Conservation (phyloP, 2,329 filamentous ascomycete species). For the Arachnomyces sp. region DNA sequence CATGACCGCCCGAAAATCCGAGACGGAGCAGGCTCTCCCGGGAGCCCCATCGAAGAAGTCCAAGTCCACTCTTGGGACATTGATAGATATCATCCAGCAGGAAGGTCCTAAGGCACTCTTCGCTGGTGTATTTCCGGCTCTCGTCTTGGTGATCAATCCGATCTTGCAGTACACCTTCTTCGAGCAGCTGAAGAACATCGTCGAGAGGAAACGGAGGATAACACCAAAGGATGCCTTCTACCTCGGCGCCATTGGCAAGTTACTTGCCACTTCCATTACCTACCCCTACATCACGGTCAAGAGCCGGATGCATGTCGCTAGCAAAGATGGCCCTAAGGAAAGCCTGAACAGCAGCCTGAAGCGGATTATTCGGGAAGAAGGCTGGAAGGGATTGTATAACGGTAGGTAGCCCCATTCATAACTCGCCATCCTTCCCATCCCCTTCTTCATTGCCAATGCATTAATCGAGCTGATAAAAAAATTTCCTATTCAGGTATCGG, state of each 20-base stretch:
- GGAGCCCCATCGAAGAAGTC: slow-evolving; percentile 41
- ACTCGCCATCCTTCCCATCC: slow-evolving; percentile 3
- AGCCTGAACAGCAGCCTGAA: slow-evolving; percentile 70
- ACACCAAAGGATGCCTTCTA: slow-evolving; percentile 84
- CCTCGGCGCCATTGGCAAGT: slow-evolving; percentile 85
- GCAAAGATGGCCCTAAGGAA: slow-evolving; percentile 66
- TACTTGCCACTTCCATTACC: slow-evolving; percentile 86
- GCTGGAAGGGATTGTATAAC: slow-evolving; percentile 87
- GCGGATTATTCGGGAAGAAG: slow-evolving; percentile 78
- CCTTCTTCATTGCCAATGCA: not conserved
- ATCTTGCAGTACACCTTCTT: slow-evolving; percentile 98
- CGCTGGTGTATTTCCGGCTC: slow-evolving; percentile 80
- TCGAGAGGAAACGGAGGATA: slow-evolving; percentile 70
- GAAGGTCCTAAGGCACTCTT: slow-evolving; percentile 84
- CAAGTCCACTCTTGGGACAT: slow-evolving; percentile 70
- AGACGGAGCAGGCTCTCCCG: slow-evolving; percentile 36
- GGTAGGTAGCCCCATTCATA: slow-evolving; percentile 47
- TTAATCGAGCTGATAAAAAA: slow-evolving; percentile 12
- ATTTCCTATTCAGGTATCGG: slow-evolving; percentile 61
- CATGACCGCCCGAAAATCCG: slow-evolving; percentile 83
- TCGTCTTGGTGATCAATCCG: slow-evolving; percentile 94
- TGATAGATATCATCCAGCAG: slow-evolving; percentile 70
- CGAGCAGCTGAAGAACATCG: slow-evolving; percentile 88
- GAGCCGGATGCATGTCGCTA: slow-evolving; percentile 91
- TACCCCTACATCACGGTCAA: slow-evolving; percentile 99